Evolutionary conservation across 1,284 basidiomycete genomes (phyloP).

Genomic region (Ceratobasidium sp.): DNA sequence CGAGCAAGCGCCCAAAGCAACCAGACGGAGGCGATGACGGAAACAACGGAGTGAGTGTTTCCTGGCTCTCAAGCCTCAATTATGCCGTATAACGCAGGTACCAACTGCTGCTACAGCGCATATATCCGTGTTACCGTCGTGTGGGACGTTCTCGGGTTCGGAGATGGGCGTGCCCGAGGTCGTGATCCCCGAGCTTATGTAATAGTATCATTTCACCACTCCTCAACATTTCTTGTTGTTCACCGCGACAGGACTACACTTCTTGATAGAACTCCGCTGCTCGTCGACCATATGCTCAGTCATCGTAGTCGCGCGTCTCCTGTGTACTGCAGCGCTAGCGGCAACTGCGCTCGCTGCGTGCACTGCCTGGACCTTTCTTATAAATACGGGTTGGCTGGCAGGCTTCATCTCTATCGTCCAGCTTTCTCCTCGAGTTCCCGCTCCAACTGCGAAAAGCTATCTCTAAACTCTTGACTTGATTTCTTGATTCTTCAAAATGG

Average conservation of each 20-base stretch:
- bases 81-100: not conserved
- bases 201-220: not conserved
- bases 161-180: not conserved
- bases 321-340: not conserved
- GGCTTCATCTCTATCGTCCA: not conserved
- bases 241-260: not conserved
- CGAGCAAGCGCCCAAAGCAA: too few relatives aligned
- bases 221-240: not conserved
- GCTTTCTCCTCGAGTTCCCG: not conserved
- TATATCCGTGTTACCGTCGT: not conserved
- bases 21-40: too few relatives aligned
- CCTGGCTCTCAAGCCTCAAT: too few relatives aligned
- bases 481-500: constrained; percentile 53
- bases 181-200: constrained; percentile 4
- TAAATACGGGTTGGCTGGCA: not conserved
- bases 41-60: too few relatives aligned
- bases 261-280: not conserved
- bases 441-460: not conserved
- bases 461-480: not conserved
- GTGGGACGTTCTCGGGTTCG: not conserved
- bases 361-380: constrained; percentile 13
- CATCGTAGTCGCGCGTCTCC: constrained; percentile 21
- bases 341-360: constrained; percentile 42
- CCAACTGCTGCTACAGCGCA: not conserved
- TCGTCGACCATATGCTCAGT: not conserved